A percentile compares a stretch with the other conserved stretches of the same genome.
Conservation (phyloP, 2,329 filamentous ascomycete genomes). For the Hymenoscyphus fructigenus region DNA sequence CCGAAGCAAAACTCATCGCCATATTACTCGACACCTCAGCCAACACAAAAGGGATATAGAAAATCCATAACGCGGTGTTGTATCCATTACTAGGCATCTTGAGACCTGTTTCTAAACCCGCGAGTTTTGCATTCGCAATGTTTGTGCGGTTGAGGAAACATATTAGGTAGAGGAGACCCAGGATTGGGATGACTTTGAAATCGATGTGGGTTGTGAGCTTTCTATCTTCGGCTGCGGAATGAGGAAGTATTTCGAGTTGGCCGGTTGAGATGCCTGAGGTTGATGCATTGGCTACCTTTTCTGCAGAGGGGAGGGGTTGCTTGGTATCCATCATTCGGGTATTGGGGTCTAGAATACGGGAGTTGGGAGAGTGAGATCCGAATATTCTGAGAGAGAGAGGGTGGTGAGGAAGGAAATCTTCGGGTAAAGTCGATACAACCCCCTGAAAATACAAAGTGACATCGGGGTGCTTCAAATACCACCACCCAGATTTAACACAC, state of each 20-base stretch:
- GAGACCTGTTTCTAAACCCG: slow-evolving; percentile 13
- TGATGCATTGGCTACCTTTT: background rate
- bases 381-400: background rate
- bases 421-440: background rate
- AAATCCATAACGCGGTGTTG: slow-evolving; percentile 18
- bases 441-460: background rate
- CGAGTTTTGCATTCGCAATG: slow-evolving; percentile 39
- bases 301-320: background rate
- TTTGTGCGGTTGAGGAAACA: slow-evolving; percentile 54
- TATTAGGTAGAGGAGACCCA: slow-evolving; percentile 51
- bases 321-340: background rate
- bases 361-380: background rate
- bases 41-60: slow-evolving; percentile 19
- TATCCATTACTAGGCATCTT: slow-evolving; percentile 13
- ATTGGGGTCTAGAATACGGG: background rate
- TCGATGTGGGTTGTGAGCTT: slow-evolving; percentile 22
- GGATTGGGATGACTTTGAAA: slow-evolving; percentile 47
- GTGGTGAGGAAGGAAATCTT: background rate
- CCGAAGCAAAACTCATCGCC: slow-evolving; percentile 45
- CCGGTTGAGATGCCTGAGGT: background rate
- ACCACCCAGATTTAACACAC: background rate
- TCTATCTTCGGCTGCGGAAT: slow-evolving; percentile 10
- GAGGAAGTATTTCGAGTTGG: background rate
- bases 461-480: background rate
- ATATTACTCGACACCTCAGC: slow-evolving; percentile 53